Conservation (phyloP, 1,284 basidiomycete species). For the Austroboletus rostrupii region DNA sequence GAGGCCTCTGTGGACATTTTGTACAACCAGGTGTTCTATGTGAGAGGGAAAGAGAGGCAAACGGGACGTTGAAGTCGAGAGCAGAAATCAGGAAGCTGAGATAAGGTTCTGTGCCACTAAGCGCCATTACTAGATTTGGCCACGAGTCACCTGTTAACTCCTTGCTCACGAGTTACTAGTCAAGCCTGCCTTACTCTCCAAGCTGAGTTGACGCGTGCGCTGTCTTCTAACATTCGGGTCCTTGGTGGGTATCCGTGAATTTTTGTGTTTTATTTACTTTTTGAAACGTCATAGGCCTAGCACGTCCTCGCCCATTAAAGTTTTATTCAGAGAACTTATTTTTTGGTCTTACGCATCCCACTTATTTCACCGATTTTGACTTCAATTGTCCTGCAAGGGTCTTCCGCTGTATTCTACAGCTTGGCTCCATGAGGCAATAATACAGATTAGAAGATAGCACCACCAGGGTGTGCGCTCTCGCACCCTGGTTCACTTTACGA, state of each 20-base stretch:
- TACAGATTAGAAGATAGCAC: slow-evolving; percentile 31
- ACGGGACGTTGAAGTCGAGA: slow-evolving; percentile 22
- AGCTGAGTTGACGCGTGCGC: too few species aligned
- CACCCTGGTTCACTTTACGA: slow-evolving; percentile 36
- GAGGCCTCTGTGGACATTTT: slow-evolving; percentile 41
- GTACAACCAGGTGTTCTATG: slow-evolving; percentile 25
- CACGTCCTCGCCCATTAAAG: too few species aligned
- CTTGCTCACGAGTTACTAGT: too few species aligned
- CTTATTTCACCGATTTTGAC: slow-evolving; percentile 25
- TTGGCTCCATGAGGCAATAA: slow-evolving; percentile 27
- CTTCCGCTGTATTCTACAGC: too few species aligned
- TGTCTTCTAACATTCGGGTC: too few species aligned
- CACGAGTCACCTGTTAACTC: slow-evolving; percentile 4
- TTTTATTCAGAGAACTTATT: too few species aligned
- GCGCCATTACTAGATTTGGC: slow-evolving; percentile 23
- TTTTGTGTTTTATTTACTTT: too few species aligned
- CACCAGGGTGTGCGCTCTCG: slow-evolving; percentile 16
- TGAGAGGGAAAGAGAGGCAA: slow-evolving; percentile 13
- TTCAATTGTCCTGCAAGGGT: too few species aligned
- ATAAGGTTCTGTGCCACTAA: slow-evolving; percentile 33
- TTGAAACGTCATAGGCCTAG: too few species aligned
- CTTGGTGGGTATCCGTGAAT: too few species aligned
- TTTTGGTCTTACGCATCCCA: slow-evolving; percentile 53
- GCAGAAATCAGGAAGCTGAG: slow-evolving; percentile 34
- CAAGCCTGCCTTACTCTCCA: too few species aligned